Percentiles rank a stretch among this genome's conserved stretches.
phyloP scores from a whole-genome alignment of 768 basidiomycete genomes.

The Scleroderma bovista region DNA sequence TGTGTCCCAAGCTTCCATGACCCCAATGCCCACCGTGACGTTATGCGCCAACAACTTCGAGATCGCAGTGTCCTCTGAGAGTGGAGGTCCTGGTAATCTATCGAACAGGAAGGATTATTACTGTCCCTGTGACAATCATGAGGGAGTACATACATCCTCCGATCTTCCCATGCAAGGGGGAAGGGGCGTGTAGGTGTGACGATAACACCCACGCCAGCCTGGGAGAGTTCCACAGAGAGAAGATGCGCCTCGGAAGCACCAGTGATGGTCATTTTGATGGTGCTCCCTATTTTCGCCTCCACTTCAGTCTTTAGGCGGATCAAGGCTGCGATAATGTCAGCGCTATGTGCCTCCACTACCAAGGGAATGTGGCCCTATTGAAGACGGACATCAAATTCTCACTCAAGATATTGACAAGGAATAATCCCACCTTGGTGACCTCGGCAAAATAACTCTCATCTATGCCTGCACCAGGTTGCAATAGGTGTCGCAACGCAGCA shows the following conservation, averaged over 20 bases:
- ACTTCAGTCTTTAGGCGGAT: constrained; percentile 64
- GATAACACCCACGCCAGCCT: constrained; percentile 66
- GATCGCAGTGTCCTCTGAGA: constrained; percentile 46
- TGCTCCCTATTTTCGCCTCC: constrained; percentile 38
- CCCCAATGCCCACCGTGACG: constrained; percentile 68
- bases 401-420: neutral
- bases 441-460: constrained; percentile 37
- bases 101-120: constrained; percentile 6
- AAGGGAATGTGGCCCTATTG: constrained; percentile 64
- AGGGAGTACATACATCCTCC: constrained; percentile 23
- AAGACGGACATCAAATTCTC: constrained; percentile 1
- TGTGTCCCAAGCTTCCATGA: constrained; percentile 62
- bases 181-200: constrained; percentile 62
- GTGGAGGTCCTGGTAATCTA: constrained; percentile 27
- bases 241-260: constrained; percentile 69
- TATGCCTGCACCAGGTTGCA: constrained; percentile 34
- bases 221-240: constrained; percentile 65
- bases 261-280: constrained; percentile 54
- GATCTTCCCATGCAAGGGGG: constrained; percentile 66
- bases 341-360: constrained; percentile 68
- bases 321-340: constrained; percentile 78
- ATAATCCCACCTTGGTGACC: constrained; percentile 2
- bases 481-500: constrained; percentile 59
- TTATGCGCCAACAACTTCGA: constrained; percentile 57
- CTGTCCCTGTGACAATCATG: neutral